phyloP scores from a whole-genome alignment of 164 flowering plant genomes.

The Taxillus chinensis region DNA sequence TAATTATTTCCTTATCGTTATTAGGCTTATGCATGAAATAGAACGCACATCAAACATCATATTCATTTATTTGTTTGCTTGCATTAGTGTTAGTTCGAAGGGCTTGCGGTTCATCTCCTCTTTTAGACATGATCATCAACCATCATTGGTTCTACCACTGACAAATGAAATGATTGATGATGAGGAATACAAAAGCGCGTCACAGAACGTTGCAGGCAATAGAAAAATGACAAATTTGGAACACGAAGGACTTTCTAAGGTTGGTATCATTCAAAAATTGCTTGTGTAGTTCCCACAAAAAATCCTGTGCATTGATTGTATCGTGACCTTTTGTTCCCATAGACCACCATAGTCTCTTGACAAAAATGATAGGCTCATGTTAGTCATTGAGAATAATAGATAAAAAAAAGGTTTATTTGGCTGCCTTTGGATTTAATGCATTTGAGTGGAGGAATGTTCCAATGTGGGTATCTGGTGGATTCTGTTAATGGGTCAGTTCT shows the following conservation, averaged over 20 bases:
- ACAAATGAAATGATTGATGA: conserved; percentile 34
- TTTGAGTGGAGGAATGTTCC: too few species aligned
- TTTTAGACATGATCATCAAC: conserved; percentile 32
- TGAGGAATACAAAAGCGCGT: conserved; percentile 13
- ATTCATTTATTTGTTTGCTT: not conserved
- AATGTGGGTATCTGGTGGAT: too few species aligned
- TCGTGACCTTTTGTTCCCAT: too few species aligned
- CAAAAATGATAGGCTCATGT: too few species aligned
- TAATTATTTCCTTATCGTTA: too few species aligned
- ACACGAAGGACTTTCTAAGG: conserved; percentile 36
- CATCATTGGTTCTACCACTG: conserved; percentile 32
- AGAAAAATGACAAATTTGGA: conserved; percentile 16
- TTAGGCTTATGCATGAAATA: not conserved
- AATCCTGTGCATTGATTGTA: too few species aligned
- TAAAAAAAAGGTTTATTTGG: too few species aligned
- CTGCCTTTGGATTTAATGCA: too few species aligned
- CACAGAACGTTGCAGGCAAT: conserved; percentile 15
- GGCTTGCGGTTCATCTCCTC: conserved; percentile 36
- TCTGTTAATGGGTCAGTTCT: too few species aligned
- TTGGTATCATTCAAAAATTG: conserved; percentile 4
- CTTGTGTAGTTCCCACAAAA: too few species aligned
- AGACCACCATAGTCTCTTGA: too few species aligned
- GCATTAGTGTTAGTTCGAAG: conserved; percentile 33
- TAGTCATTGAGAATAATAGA: too few species aligned
- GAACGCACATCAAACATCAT: not conserved